phyloP scores from a whole-genome alignment of 768 basidiomycete genomes.

The Pulveroboletus frians region DNA sequence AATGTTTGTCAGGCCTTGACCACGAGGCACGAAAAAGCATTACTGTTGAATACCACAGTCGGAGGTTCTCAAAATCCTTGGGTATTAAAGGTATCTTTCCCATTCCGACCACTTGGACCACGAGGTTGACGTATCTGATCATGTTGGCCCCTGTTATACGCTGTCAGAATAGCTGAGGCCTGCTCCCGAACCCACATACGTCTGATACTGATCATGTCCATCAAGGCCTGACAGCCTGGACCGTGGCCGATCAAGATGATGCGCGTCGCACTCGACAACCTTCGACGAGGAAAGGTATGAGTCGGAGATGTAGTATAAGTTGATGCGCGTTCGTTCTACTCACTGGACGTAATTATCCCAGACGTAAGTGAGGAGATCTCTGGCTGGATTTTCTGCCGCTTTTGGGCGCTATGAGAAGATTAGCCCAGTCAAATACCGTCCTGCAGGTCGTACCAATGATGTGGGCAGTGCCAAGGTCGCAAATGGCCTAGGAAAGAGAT shows the following conservation, averaged over 20 bases:
- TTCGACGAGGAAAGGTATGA: constrained; percentile 25
- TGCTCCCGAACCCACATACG: constrained; percentile 39
- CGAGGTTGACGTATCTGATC: constrained; percentile 58
- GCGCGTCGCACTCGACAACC: constrained; percentile 65
- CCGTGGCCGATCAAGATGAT: constrained; percentile 88
- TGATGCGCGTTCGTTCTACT: constrained; percentile 23
- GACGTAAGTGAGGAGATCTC: constrained; percentile 69
- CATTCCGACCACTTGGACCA: constrained; percentile 76
- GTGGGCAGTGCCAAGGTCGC: constrained; percentile 22
- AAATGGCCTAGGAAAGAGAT: constrained; percentile 65
- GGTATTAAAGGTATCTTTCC: constrained; percentile 51
- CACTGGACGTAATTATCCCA: constrained; percentile 98
- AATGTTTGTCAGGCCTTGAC: background rate
- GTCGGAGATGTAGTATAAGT: background rate
- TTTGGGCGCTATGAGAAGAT: constrained; percentile 34
- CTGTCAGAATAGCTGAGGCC: background rate
- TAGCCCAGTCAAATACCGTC: background rate
- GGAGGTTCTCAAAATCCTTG: constrained; percentile 49
- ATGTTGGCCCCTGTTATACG: constrained; percentile 41
- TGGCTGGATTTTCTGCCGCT: constrained; percentile 41
- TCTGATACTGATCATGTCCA: constrained; percentile 67
- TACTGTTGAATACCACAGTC: constrained; percentile 72
- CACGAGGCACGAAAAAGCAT: constrained; percentile 7
- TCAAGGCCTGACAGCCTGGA: constrained; percentile 69
- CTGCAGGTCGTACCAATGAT: constrained; percentile 27